Evolutionary conservation across 345 rosid species (phyloP).

Genomic region (Eucalyptus sideroxylon): DNA sequence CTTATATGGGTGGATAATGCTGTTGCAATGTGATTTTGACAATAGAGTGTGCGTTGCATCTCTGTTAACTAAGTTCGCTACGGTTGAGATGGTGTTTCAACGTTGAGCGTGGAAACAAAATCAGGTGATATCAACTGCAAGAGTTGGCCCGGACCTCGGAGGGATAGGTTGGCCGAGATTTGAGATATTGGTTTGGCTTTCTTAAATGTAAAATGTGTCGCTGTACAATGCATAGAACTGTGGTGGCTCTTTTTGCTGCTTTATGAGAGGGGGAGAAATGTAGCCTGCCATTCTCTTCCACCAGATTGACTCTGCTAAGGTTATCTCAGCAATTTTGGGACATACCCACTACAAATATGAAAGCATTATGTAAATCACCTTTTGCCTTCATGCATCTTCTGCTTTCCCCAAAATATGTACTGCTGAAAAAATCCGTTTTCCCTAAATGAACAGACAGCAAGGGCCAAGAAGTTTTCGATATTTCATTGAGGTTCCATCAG

Average conservation of each 20-base stretch:
- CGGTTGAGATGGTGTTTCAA: neutral
- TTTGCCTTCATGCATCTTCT: neutral
- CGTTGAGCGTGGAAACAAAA: neutral
- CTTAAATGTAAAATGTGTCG: neutral
- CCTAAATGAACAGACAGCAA: neutral
- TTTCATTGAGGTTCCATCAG: neutral
- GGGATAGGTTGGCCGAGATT: neutral
- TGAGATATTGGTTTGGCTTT: neutral
- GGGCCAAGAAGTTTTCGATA: neutral
- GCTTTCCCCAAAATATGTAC: neutral
- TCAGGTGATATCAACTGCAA: neutral
- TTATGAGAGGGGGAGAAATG: neutral
- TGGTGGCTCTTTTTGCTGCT: neutral
- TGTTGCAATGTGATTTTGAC: neutral
- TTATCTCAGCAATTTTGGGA: neutral
- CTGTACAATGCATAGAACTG: neutral
- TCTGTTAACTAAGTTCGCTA: neutral
- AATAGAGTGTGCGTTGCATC: neutral
- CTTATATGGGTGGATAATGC: neutral
- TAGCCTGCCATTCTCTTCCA: neutral
- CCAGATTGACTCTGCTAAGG: neutral
- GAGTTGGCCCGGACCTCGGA: neutral
- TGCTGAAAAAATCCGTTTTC: neutral
- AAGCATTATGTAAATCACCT: neutral
- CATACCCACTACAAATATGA: neutral